These are phyloP conservation scores for Metarhizium rileyi DNA, from an alignment of 2,329 filamentous ascomycete genomes.

Conservation along the genomic window DNA sequence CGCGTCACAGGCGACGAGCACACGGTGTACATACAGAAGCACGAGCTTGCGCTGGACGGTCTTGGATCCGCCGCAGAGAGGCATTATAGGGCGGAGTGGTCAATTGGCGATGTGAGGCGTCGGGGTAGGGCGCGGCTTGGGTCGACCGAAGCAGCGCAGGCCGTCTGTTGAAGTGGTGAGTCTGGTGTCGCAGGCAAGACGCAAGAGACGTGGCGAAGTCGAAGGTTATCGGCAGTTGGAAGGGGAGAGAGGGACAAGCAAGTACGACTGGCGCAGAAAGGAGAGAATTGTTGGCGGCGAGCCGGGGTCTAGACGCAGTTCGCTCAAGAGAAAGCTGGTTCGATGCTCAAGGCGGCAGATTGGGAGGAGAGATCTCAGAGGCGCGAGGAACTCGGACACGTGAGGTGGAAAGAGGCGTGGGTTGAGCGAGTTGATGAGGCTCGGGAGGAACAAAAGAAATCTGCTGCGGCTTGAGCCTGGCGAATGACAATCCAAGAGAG, in stretches of 20 bases:
- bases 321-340: too few relatives aligned
- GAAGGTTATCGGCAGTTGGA: background rate
- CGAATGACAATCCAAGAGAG: background rate
- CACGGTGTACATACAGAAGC: slow-evolving; percentile 59
- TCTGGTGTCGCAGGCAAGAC: background rate
- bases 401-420: background rate
- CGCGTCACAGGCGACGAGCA: slow-evolving; percentile 2
- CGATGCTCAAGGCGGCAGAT: background rate
- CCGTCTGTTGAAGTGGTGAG: background rate
- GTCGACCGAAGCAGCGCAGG: too few relatives aligned
- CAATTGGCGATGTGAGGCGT: background rate
- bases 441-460: background rate
- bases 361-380: too few relatives aligned
- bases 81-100: slow-evolving; percentile 2
- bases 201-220: background rate
- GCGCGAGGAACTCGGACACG: background rate
- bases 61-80: slow-evolving; percentile 61
- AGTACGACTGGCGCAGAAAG: background rate
- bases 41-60: slow-evolving; percentile 95
- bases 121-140: background rate
- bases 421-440: background rate
- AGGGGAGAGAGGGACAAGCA: background rate
- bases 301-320: too few relatives aligned
- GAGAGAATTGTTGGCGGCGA: background rate
- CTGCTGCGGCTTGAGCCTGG: background rate